phyloP scores from a whole-genome alignment of 2,329 filamentous ascomycete species.

The Bretziella fagacearum region DNA sequence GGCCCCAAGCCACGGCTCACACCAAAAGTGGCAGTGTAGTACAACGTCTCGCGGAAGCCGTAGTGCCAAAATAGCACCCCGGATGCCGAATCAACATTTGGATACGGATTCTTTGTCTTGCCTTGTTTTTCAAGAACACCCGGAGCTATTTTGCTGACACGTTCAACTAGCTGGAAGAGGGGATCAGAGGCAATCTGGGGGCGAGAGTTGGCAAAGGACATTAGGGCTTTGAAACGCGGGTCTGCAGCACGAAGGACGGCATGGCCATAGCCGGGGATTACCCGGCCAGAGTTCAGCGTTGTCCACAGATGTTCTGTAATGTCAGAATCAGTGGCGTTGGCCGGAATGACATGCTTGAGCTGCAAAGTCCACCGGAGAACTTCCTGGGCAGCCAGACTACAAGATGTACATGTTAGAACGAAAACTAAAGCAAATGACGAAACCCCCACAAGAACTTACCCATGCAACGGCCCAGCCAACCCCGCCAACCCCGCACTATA shows the following conservation, averaged over 20 bases:
- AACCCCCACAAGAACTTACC: conserved; percentile 30
- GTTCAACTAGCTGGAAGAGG: conserved; percentile 84
- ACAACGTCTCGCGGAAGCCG: conserved; percentile 90
- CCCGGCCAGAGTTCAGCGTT: conserved; percentile 81
- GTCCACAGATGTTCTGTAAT: conserved; percentile 83
- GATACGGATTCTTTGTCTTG: conserved; percentile 96
- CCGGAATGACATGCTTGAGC: conserved; percentile 80
- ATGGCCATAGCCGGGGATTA: conserved; percentile 89
- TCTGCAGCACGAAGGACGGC: conserved; percentile 94
- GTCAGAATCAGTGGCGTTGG: conserved; percentile 59
- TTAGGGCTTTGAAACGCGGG: conserved; percentile 86
- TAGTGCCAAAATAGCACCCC: conserved; percentile 97
- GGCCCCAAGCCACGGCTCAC: conserved; percentile 63
- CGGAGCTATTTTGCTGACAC: conserved; percentile 83
- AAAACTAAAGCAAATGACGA: no score
- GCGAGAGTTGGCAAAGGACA: conserved; percentile 79
- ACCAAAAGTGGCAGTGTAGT: conserved; percentile 66
- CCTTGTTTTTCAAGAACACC: conserved; percentile 84
- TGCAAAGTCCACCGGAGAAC: conserved; percentile 92
- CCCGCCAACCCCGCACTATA: conserved; percentile 93
- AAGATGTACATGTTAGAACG: conserved; percentile 2
- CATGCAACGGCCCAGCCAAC: conserved; percentile 48
- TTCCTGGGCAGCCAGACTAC: conserved; percentile 87
- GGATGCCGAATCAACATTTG: conserved; percentile 86
- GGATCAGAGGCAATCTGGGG: conserved; percentile 76